Percentiles rank a stretch among this genome's conserved stretches.
Evolutionary conservation across 768 basidiomycete species (phyloP).

Genomic region (Mycena polygramma): DNA sequence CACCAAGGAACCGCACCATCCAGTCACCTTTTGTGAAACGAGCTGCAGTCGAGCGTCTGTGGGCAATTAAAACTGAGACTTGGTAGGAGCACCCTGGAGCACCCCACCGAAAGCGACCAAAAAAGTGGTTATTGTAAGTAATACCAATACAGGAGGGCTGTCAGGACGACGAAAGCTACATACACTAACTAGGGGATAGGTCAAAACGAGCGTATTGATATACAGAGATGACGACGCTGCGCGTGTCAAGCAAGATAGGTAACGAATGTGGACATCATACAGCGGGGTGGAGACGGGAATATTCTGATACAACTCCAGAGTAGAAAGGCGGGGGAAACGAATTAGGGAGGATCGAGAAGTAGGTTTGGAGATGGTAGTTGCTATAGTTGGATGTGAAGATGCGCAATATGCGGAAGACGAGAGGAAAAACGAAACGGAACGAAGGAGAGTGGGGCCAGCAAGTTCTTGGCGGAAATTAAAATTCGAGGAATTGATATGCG

Average conservation of each 20-base stretch:
- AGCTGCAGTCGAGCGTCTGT: too few relatives aligned
- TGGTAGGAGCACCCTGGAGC: too few relatives aligned
- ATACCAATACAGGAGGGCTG: constrained; percentile 36
- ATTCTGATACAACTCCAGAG: constrained; percentile 37
- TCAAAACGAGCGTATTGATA: constrained; percentile 33
- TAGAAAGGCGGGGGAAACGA: constrained; percentile 24
- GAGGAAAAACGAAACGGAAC: constrained; percentile 24
- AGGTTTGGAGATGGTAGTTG: constrained; percentile 20
- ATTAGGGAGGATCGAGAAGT: constrained; percentile 36
- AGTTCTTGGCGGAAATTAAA: constrained; percentile 56
- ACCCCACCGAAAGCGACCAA: too few relatives aligned
- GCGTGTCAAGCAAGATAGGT: constrained; percentile 27
- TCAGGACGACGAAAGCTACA: constrained; percentile 39
- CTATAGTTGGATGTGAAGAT: constrained; percentile 30
- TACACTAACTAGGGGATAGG: constrained; percentile 10
- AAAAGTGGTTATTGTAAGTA: constrained; percentile 11
- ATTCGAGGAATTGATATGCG: constrained; percentile 82
- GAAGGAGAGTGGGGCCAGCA: constrained; percentile 41
- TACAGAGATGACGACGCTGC: constrained; percentile 29
- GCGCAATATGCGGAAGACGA: constrained; percentile 20
- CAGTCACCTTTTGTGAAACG: too few relatives aligned
- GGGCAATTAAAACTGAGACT: too few relatives aligned
- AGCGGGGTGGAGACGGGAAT: constrained; percentile 24
- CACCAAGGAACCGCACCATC: too few relatives aligned
- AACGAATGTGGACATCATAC: constrained; percentile 36